These are phyloP conservation scores for Aquilaria sinensis DNA, from an alignment of 345 rosid genomes.

Conservation along the genomic window DNA sequence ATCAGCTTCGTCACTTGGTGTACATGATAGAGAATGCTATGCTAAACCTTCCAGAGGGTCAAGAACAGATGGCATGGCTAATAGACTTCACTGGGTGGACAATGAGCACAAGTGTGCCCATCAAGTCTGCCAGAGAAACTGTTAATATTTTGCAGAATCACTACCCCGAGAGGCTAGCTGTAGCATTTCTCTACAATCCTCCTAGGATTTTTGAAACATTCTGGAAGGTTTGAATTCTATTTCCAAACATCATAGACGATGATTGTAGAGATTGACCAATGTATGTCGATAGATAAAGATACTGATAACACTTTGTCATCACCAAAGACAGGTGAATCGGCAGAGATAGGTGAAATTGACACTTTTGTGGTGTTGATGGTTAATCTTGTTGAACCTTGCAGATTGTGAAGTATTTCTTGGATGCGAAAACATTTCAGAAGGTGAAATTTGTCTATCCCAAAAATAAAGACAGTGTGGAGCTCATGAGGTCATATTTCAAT, in stretches of 20 bases:
- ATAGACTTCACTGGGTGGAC: constrained; percentile 95
- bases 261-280: no score
- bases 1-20: constrained; percentile 73
- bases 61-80: constrained; percentile 92
- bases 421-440: constrained; percentile 77
- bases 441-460: constrained; percentile 95
- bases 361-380: no score
- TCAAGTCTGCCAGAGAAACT: constrained; percentile 78
- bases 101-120: constrained; percentile 55
- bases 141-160: constrained; percentile 70
- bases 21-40: constrained; percentile 91
- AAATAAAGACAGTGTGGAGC: constrained; percentile 67
- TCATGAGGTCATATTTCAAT: constrained; percentile 68
- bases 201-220: constrained; percentile 93
- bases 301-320: no score
- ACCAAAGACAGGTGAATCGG: no score
- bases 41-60: constrained; percentile 80
- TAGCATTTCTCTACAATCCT: constrained; percentile 90
- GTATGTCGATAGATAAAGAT: no score
- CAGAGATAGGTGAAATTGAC: no score
- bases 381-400: constrained; percentile 14
- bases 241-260: not conserved
- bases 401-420: constrained; percentile 87
- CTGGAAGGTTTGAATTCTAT: constrained; percentile 73
- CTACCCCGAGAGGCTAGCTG: constrained; percentile 89